Base-by-base conservation (phyloP, 1,284 basidiomycete species). In the Afroboletus lepidellus region DNA sequence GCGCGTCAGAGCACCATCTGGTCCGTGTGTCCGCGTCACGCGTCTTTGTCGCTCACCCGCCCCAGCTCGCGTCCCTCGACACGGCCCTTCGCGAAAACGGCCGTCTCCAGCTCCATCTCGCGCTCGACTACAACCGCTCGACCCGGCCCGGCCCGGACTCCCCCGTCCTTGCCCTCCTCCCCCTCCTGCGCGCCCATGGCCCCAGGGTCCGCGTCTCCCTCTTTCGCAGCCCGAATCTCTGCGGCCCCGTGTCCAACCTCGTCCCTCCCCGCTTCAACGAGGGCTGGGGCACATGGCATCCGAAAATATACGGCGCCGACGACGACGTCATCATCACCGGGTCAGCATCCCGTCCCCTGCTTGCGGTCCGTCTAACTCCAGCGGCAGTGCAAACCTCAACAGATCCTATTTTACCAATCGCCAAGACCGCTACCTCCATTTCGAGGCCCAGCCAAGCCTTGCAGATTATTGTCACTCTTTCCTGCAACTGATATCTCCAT, bases 211-310 rank as follows among this genome's bases (percentile, higher is more conserved):
- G 87, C 51, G 77, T 94, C 12, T 83, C 84, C 43, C 79, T 93
- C 58, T 99, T 90, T 69, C 84, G 87, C 46, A 94, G 92, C 60
- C 94, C 96, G 0, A 90, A 87, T 54, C 77, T 98, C 29, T 78
- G 83, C 23, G 87, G 90, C 0, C 60, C 90, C 32, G 75, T 92
- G 67, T 84, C 91, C 38, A 81, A 78, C 54, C 55, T 95, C 21
- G 84, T 98, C 1, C 97, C 97, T 2, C 88, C 91, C 46, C 78
- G 97, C 41, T 97, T 94, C 71, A 95, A 98, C 64, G 97, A 99
- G 73, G 97, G 95, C 0, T 98, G 93, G 89, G 96, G 97, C 0
- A 90, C 96, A 4, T 98, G 96, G 91, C 97, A 99, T 69, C 90
- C 94, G 21, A 99, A 99, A 72, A 83, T 96, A 54, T 99, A 99